phyloP scores from a whole-genome alignment of 257 asterid genomes.

The Solanum bukasovii region DNA sequence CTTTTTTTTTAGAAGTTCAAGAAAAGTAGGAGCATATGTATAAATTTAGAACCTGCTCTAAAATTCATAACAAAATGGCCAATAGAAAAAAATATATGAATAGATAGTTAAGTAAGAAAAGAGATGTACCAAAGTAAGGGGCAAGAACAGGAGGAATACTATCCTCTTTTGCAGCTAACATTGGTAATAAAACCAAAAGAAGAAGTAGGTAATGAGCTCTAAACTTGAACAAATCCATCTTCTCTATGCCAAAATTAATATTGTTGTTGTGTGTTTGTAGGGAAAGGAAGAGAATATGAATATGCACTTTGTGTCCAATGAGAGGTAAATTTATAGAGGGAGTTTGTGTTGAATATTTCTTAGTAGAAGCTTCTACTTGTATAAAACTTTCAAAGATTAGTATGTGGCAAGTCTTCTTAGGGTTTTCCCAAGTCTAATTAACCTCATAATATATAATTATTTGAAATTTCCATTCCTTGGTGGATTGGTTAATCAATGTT shows the following conservation, averaged over 20 bases:
- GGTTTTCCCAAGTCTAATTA: background rate
- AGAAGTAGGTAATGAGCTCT: background rate
- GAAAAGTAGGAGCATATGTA: background rate
- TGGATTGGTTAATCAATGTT: background rate
- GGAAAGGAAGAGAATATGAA: background rate
- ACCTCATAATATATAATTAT: background rate
- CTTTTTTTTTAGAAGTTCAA: background rate
- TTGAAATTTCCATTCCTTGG: background rate
- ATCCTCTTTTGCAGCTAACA: background rate
- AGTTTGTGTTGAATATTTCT: slow-evolving; percentile 5
- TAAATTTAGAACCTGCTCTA: background rate
- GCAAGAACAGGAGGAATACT: background rate
- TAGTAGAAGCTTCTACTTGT: slow-evolving; percentile 12
- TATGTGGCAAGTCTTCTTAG: background rate
- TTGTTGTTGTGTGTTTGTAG: background rate
- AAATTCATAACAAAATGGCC: background rate
- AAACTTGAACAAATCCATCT: background rate
- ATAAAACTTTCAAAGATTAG: background rate
- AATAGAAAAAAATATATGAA: background rate
- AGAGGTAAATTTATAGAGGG: background rate
- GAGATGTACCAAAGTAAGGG: background rate
- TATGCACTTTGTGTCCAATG: background rate
- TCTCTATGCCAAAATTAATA: background rate
- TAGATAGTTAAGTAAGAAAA: background rate
- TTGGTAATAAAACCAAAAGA: background rate